These are phyloP conservation scores for Rhizopus arrhizus DNA, from an alignment of 371 early-diverging fungal species.

Conservation along the genomic window DNA sequence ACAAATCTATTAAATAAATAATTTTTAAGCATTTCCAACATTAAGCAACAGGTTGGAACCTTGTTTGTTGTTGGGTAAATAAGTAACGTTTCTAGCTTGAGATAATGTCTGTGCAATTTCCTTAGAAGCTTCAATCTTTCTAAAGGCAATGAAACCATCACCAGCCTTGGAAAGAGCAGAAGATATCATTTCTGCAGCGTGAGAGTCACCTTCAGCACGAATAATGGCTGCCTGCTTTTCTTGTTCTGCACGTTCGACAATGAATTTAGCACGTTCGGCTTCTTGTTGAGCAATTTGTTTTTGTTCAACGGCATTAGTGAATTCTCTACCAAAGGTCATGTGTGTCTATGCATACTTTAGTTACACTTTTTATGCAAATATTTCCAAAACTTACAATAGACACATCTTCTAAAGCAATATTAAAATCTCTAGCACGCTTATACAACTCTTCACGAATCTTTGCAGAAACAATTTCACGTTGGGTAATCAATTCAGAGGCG, in stretches of 20 bases:
- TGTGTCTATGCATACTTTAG: constrained; percentile 70
- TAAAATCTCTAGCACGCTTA: constrained; percentile 93
- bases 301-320: constrained; percentile 89
- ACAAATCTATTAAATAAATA: background rate
- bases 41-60: constrained; percentile 61
- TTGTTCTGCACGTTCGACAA: constrained; percentile 95
- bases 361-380: background rate
- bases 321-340: constrained; percentile 96
- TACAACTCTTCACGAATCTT: constrained; percentile 93
- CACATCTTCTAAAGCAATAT: constrained; percentile 96
- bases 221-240: constrained; percentile 97
- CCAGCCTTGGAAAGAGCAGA: constrained; percentile 90
- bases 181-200: constrained; percentile 89
- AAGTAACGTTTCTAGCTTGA: constrained; percentile 86
- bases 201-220: constrained; percentile 97
- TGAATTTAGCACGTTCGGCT: constrained; percentile 94
- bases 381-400: constrained; percentile 78
- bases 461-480: constrained; percentile 95
- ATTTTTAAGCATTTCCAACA: constrained; percentile 31
- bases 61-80: constrained; percentile 74
- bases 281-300: constrained; percentile 96
- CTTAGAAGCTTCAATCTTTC: constrained; percentile 96
- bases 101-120: constrained; percentile 94
- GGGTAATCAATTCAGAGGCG: constrained; percentile 96
- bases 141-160: constrained; percentile 84